Evolutionary conservation across 1,139 yeast species (phyloP).

Genomic region (Pichia sp.): DNA sequence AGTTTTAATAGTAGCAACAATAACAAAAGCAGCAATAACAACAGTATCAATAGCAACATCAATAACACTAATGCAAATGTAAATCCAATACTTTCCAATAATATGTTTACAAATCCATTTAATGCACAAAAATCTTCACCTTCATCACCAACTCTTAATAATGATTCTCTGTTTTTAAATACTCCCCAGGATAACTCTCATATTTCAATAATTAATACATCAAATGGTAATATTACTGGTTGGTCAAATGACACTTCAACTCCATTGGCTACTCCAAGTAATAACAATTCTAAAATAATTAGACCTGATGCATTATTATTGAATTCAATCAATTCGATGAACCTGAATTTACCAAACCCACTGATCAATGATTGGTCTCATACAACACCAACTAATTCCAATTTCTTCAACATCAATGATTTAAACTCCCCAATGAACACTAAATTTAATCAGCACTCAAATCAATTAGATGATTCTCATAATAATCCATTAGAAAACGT

Average conservation of each 20-base stretch:
- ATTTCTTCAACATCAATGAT: conserved; percentile 3
- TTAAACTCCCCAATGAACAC: not conserved
- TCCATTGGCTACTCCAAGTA: conserved; percentile 12
- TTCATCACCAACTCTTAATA: not conserved
- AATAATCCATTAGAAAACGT: not conserved
- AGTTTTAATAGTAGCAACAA: not conserved
- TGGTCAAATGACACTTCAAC: conserved; percentile 14
- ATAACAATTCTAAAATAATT: conserved; percentile 8
- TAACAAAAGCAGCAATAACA: not conserved
- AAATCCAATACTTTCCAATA: not conserved
- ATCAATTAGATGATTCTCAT: conserved; percentile 10
- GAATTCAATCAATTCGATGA: conserved; percentile 1
- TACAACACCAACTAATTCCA: not conserved
- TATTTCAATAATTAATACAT: conserved; percentile 1
- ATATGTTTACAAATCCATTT: conserved; percentile 10
- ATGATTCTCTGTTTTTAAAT: not conserved
- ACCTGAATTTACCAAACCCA: conserved; percentile 12
- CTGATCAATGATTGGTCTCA: conserved; percentile 13
- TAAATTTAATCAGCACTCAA: conserved; percentile 6
- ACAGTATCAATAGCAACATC: not conserved
- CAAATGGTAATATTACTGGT: conserved; percentile 10
- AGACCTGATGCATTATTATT: conserved; percentile 11
- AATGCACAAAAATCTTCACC: conserved; percentile 1
- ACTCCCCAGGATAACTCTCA: not conserved
- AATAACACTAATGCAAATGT: not conserved